phyloP scores from a whole-genome alignment of 352 stramenopile genomes.

The Globisporangium apiculatum region DNA sequence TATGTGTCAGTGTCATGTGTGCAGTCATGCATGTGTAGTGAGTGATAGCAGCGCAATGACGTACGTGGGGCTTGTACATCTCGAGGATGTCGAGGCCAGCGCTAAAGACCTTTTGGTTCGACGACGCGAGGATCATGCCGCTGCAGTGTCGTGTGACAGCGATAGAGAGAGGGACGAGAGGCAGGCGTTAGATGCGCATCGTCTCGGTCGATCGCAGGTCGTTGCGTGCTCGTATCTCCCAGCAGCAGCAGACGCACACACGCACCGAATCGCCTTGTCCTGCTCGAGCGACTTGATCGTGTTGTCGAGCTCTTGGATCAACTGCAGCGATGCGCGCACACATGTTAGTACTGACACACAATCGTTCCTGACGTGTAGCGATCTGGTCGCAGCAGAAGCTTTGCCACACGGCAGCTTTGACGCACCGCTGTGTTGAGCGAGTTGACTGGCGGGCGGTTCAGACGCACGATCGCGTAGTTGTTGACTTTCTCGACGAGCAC shows the following conservation, averaged over 20 bases:
- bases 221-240: no score
- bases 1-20: neutral
- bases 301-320: conserved; percentile 61
- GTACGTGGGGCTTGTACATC: conserved; percentile 84
- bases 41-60: neutral
- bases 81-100: conserved; percentile 91
- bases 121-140: conserved; percentile 71
- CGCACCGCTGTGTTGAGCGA: conserved; percentile 66
- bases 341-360: neutral
- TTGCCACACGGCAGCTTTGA: neutral
- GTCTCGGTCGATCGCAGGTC: no score
- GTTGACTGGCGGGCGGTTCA: conserved; percentile 79
- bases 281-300: conserved; percentile 66
- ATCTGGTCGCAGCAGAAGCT: no score
- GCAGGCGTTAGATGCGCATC: no score
- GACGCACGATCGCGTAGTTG: conserved; percentile 69
- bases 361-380: no score
- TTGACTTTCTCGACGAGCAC: conserved; percentile 69
- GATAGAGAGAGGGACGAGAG: neutral
- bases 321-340: conserved; percentile 16
- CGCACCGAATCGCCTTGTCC: conserved; percentile 69
- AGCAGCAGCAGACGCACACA: neutral
- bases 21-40: neutral
- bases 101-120: conserved; percentile 83
- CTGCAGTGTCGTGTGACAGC: conserved; percentile 18